Base-by-base conservation (phyloP, 805 yeast genomes). In the Zygoascus flipseniorum region DNA sequence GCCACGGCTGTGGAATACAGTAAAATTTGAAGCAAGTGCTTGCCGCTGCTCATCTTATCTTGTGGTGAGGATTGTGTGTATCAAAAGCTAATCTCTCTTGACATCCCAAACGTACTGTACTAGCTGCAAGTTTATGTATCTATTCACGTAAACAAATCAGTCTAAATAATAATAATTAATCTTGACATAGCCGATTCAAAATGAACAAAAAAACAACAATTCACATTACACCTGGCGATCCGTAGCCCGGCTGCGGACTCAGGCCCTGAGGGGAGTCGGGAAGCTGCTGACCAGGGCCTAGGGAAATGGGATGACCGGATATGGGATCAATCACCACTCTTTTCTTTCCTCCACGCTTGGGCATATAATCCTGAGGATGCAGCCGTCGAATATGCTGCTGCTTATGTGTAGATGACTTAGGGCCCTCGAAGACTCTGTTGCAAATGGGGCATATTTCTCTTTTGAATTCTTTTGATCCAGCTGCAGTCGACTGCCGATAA, bases 361-460 rank as follows among this genome's bases (percentile, higher is more conserved):
- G 76, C 41, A 69, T 69, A 56, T 75, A 75, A 47, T 70, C 70
- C 43, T 69, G 71, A 1, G 78, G 79, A 50, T 75, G 79, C 39
- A 74, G 62, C 43, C 77, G 62, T 20, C 76, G 69, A 50, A 74
- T 74, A 54, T 75, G 79, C 65, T 75, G 79, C 60, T 75, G 78
- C 58, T 71, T 72, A 61, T 74, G 78, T 2, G 78, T 75, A 1
- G 75, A 63, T 2, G 77, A 71, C 61, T 71, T 72, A 31, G 78
- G 77, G 23, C 79, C 79, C 58, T 69, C 70, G 66, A 75, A 75
- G 39, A 63, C 62, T 41, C 78, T 67, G 14, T 72, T 72, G 60
- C 79, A 75, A 52, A 69, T 62, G 48, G 67, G 73, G 60, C 79
- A 75, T 43, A 62, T 65, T 57, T 72, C 76, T 42, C 65, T 60